Percentiles rank a stretch among this genome's conserved stretches.
Conservation (phyloP, 1,139 yeast species). For the Lodderomyces pseudojiufengensis region DNA sequence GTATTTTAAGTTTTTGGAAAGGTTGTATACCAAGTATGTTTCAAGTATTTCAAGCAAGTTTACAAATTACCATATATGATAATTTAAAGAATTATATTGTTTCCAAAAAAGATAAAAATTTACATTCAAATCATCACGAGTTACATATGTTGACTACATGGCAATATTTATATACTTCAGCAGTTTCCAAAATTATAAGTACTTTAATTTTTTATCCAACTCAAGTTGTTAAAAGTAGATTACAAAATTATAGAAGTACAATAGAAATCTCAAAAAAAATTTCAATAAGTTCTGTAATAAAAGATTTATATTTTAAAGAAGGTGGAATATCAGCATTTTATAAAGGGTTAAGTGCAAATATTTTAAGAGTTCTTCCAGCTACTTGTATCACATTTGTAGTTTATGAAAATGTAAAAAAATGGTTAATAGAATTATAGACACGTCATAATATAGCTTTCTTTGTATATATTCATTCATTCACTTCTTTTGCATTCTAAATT, state of each 20-base stretch:
- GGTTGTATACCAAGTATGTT: constrained; percentile 81
- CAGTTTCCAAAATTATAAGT: constrained; percentile 65
- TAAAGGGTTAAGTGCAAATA: constrained; percentile 64
- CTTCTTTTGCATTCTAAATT: too few species aligned
- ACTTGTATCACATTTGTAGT: constrained; percentile 68
- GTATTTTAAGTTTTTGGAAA: constrained; percentile 69
- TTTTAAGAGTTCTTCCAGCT: constrained; percentile 67
- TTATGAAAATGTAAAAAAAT: constrained; percentile 48
- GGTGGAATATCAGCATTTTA: constrained; percentile 66
- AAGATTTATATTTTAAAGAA: constrained; percentile 28
- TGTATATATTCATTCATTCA: too few species aligned
- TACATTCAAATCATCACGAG: too few species aligned
- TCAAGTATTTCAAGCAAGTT: constrained; percentile 83
- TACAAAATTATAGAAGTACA: constrained; percentile 58
- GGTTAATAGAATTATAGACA: constrained; percentile 1
- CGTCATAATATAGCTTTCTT: too few species aligned
- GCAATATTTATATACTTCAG: constrained; percentile 64
- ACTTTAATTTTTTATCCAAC: constrained; percentile 75
- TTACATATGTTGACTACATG: too few species aligned
- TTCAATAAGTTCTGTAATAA: constrained; percentile 18
- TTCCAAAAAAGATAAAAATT: constrained; percentile 5
- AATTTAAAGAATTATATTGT: constrained; percentile 46
- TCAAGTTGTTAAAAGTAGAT: constrained; percentile 74
- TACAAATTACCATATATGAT: constrained; percentile 85
- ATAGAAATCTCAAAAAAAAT: too few species aligned